Base-by-base conservation (phyloP, 176 grass and related monocot genomes). In the Panicum miliaceum region DNA sequence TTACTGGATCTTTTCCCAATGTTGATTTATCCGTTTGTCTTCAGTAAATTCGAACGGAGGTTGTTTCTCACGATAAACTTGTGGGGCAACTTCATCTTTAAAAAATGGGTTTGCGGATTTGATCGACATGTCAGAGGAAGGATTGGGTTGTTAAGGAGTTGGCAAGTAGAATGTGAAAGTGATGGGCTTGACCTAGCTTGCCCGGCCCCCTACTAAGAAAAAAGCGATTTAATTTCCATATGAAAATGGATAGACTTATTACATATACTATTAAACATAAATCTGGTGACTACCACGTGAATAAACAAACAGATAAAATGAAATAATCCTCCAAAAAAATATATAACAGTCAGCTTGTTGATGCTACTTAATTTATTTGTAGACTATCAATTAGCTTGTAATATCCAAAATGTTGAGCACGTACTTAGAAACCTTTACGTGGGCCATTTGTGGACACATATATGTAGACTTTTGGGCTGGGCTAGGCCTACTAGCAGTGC, bases 111-210 rank as follows among this genome's bases (percentile, higher is more conserved):
- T 2, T 8, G 68, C 16, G 12, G 27, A 1, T 71, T 71, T 47
- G 14, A 11, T 48, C 12, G 20, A 13, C 18, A 22, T 73, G 8
- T 32, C 3, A 45, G 11, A 45, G 11, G 14, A 47, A 50, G 23
- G 42, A 47, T 81, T 75, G 58, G 78, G 48, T 75, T 67, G 60
- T 40, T 43, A 54, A 77, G 23, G 58, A 75, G 59, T 58, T 47
- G 75, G 22, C 66, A 79, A 51, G 18, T 75, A 58, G 26, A 65
- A 75, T 16, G 20, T 7, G 61, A 81, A 75, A 48, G 58, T 2
- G 69, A 81, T 56, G 34, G 25, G 12, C 48, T 81, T 66, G 77
- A 56, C 68, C 45, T 54, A 26, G 25, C 22, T 14, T 62, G 23
- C 11, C 26, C 0, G 22, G 7, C 20, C 10, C 19, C 27, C 2